Conservation (phyloP, 768 basidiomycete species). For the Wakefieldia striispora region DNA sequence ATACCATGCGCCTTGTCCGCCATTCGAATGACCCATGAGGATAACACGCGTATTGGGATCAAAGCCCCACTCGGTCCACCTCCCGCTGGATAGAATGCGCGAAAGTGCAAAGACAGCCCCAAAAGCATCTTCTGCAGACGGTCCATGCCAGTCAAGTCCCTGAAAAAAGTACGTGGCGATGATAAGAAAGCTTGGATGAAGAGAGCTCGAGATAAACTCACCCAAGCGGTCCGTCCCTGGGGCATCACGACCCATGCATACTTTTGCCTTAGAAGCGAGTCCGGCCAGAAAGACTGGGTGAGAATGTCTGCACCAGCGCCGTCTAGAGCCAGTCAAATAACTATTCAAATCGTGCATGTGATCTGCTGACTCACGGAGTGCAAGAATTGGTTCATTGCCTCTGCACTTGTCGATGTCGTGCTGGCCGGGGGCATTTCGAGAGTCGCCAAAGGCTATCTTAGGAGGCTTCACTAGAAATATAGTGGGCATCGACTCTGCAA, state of each 20-base stretch:
- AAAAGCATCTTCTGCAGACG: constrained; percentile 72
- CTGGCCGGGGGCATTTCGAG: neutral
- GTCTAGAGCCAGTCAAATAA: constrained; percentile 43
- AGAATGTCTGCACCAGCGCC: constrained; percentile 84
- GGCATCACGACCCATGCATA: constrained; percentile 79
- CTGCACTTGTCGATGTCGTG: constrained; percentile 4
- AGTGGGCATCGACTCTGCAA: constrained; percentile 51
- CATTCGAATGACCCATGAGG: constrained; percentile 92
- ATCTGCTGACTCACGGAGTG: constrained; percentile 51
- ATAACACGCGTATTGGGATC: constrained; percentile 43
- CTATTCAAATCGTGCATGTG: neutral
- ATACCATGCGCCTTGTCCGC: constrained; percentile 89
- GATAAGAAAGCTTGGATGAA: neutral
- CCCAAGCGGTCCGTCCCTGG: constrained; percentile 84
- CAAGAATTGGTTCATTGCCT: constrained; percentile 51
- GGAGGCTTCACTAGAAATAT: constrained; percentile 62
- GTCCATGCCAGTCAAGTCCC: constrained; percentile 94
- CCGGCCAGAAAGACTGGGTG: constrained; percentile 53
- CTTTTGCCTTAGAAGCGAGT: constrained; percentile 56
- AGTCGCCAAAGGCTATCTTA: constrained; percentile 25
- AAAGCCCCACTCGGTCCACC: constrained; percentile 44
- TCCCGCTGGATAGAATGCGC: constrained; percentile 37
- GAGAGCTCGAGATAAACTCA: constrained; percentile 26
- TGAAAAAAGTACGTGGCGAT: constrained; percentile 23
- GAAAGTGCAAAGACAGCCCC: constrained; percentile 55